Conservation (phyloP, 2,329 filamentous ascomycete species). For the Tolypocladium pustulatum region DNA sequence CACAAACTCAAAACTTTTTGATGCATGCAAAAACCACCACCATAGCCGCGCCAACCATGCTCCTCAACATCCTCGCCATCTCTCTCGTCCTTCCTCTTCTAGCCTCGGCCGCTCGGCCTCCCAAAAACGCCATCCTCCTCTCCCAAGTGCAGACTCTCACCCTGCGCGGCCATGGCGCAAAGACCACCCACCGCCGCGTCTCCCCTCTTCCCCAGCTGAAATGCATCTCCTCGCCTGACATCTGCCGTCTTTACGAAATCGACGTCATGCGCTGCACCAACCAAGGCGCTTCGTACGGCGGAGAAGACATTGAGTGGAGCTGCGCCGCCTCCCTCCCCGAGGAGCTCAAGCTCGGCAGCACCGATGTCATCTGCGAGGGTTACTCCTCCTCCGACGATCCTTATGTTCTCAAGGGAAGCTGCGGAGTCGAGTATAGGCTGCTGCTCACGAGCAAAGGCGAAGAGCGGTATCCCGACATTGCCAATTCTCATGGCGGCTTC, state of each 20-base stretch:
- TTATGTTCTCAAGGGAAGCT: conserved; percentile 84
- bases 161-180: conserved; percentile 49
- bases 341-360: conserved; percentile 63
- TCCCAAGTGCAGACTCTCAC: conserved; percentile 66
- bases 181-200: conserved; percentile 68
- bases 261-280: conserved; percentile 87
- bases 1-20: neutral
- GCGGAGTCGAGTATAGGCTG: conserved; percentile 81
- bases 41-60: conserved; percentile 13
- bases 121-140: conserved; percentile 45
- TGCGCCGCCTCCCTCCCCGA: conserved; percentile 56
- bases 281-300: conserved; percentile 66
- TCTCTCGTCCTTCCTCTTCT: conserved; percentile 15
- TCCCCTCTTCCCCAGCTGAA: conserved; percentile 66
- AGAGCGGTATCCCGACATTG: conserved; percentile 51
- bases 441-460: conserved; percentile 69
- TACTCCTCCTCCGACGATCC: conserved; percentile 67
- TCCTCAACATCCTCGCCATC: conserved; percentile 10
- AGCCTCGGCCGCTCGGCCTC: conserved; percentile 16
- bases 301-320: conserved; percentile 82
- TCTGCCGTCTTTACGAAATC: conserved; percentile 61
- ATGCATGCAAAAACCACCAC: neutral
- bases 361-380: conserved; percentile 88
- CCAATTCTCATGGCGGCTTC: conserved; percentile 23
- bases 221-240: conserved; percentile 56